These are phyloP conservation scores for Phytophthora crassamura DNA, from an alignment of 352 stramenopile genomes.

Conservation along the genomic window DNA sequence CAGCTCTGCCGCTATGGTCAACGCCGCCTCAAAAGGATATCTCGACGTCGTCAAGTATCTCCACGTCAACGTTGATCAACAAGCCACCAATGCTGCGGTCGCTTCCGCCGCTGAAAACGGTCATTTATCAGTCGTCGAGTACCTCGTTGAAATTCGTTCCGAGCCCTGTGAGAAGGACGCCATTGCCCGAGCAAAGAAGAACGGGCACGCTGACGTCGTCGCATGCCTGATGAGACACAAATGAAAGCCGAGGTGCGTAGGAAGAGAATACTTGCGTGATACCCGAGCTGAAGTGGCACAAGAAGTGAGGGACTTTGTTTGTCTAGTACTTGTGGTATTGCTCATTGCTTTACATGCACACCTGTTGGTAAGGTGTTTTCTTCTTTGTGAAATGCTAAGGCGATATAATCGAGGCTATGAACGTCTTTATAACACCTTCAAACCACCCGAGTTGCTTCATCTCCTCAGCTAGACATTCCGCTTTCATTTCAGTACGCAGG, in stretches of 20 bases:
- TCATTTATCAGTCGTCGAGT: constrained; percentile 17
- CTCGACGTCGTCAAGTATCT: constrained; percentile 35
- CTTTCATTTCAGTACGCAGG: too few relatives aligned
- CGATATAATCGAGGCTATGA: too few relatives aligned
- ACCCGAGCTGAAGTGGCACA: too few relatives aligned
- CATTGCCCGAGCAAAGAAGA: constrained; percentile 9
- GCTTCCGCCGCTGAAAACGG: constrained; percentile 18
- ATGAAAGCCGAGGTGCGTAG: constrained; percentile 13
- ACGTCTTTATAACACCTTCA: too few relatives aligned
- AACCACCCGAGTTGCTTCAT: too few relatives aligned
- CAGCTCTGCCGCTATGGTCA: constrained; percentile 20
- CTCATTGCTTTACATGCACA: constrained; percentile 1
- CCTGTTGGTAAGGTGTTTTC: not conserved
- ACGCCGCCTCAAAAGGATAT: too few relatives aligned
- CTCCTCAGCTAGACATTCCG: too few relatives aligned
- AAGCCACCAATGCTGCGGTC: constrained; percentile 17
- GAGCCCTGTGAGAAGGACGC: constrained; percentile 3
- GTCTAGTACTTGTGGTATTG: constrained; percentile 8
- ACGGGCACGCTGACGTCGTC: constrained; percentile 4
- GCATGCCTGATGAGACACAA: constrained; percentile 10
- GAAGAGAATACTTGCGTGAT: too few relatives aligned
- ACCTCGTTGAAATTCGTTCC: constrained; percentile 13
- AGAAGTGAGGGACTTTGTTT: not conserved
- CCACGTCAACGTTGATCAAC: constrained; percentile 10
- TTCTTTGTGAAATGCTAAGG: too few relatives aligned